phyloP scores from a whole-genome alignment of 2,329 filamentous ascomycete genomes.

The Fusarium succisae region DNA sequence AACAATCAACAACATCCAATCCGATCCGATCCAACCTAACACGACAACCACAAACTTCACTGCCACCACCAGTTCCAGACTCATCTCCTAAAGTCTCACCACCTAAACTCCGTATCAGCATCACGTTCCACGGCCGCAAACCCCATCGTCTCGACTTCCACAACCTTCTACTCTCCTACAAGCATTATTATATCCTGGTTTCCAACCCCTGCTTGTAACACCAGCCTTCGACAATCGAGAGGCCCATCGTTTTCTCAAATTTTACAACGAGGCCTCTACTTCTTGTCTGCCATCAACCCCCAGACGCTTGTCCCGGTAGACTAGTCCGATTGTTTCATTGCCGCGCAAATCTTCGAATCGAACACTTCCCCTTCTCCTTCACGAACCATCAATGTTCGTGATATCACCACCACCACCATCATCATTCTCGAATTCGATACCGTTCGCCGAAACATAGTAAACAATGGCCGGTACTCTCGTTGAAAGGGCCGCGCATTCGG shows the following conservation, averaged over 20 bases:
- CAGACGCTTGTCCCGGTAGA: neutral
- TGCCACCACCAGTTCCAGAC: conserved; percentile 10
- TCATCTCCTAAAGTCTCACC: conserved; percentile 30
- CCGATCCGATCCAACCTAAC: conserved; percentile 1
- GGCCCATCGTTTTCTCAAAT: conserved; percentile 22
- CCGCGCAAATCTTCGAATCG: neutral
- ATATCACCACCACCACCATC: conserved; percentile 15
- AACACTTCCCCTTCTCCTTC: neutral
- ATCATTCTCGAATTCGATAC: conserved; percentile 3
- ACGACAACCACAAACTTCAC: neutral
- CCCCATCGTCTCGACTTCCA: conserved; percentile 11
- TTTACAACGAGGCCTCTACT: conserved; percentile 16
- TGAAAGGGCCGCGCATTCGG: conserved; percentile 25
- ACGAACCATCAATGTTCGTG: conserved; percentile 32
- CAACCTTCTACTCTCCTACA: conserved; percentile 19
- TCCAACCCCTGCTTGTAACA: conserved; percentile 37
- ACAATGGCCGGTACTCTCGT: conserved; percentile 41
- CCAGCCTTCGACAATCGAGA: conserved; percentile 29
- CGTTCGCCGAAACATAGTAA: conserved; percentile 15
- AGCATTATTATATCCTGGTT: conserved; percentile 24
- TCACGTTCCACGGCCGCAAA: conserved; percentile 16
- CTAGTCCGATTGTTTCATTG: neutral
- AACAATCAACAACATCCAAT: conserved; percentile 25
- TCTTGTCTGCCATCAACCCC: neutral
- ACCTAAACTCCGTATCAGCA: conserved; percentile 14